phyloP scores from a whole-genome alignment of 2,329 filamentous ascomycete species.

The Fusarium praegraminearum region DNA sequence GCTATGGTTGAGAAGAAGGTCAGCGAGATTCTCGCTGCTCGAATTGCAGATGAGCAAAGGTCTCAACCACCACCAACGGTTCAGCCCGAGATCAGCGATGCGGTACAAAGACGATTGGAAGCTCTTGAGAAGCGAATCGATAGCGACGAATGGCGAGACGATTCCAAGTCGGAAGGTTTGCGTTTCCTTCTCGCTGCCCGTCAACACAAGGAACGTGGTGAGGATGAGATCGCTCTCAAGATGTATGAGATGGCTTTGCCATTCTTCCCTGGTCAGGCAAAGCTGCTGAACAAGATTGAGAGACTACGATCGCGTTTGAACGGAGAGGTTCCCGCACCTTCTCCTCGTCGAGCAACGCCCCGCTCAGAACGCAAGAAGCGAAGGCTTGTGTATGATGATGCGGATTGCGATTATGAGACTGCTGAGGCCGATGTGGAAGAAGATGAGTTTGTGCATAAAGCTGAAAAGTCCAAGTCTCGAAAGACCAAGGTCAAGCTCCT shows the following conservation, averaged over 20 bases:
- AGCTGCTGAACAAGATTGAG: constrained; percentile 77
- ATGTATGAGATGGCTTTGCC: constrained; percentile 89
- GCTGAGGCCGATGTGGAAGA: constrained; percentile 59
- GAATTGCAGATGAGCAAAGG: constrained; percentile 63
- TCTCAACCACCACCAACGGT: constrained; percentile 50
- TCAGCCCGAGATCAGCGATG: constrained; percentile 73
- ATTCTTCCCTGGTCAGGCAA: constrained; percentile 87
- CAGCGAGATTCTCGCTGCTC: constrained; percentile 86
- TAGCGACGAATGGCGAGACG: constrained; percentile 69
- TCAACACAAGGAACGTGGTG: constrained; percentile 86
- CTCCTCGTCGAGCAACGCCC: constrained; percentile 40
- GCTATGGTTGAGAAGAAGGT: constrained; percentile 94
- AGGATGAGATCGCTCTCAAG: constrained; percentile 80
- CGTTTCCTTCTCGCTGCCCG: constrained; percentile 91
- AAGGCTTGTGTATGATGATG: constrained; percentile 49
- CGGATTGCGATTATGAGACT: constrained; percentile 56
- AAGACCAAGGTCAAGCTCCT: constrained; percentile 51
- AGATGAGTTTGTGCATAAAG: constrained; percentile 47
- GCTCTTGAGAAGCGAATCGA: constrained; percentile 89
- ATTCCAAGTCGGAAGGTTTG: constrained; percentile 82
- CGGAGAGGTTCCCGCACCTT: constrained; percentile 38
- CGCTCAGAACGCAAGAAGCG: constrained; percentile 49
- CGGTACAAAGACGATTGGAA: constrained; percentile 84
- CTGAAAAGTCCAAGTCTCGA: constrained; percentile 48
- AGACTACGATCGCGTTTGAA: constrained; percentile 67